Conservation (phyloP, 495 filamentous ascomycete genomes). For the Elasticomyces elasticus region DNA sequence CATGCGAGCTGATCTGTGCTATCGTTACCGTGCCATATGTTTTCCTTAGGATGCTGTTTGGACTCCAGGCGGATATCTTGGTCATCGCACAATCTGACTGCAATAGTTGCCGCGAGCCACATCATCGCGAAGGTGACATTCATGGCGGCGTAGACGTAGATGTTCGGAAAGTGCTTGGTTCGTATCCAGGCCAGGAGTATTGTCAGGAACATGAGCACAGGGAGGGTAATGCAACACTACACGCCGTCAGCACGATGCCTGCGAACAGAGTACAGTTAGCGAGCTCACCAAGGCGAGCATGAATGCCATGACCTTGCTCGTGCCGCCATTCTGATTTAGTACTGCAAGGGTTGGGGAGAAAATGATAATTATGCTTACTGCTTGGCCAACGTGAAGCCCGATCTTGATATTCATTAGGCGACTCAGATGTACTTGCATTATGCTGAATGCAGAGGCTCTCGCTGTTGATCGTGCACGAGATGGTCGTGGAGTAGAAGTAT, state of each 20-base stretch:
- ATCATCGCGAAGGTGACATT: constrained; percentile 65
- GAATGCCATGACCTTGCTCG: constrained; percentile 62
- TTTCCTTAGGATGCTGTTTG: no score
- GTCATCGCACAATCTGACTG: constrained; percentile 60
- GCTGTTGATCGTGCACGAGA: background rate
- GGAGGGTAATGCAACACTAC: constrained; percentile 77
- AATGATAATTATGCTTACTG: constrained; percentile 55
- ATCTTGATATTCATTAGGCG: constrained; percentile 48
- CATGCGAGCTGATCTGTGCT: constrained; percentile 47
- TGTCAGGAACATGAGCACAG: constrained; percentile 71
- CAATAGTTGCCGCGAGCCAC: constrained; percentile 77
- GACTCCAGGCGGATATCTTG: constrained; percentile 27
- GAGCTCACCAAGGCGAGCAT: constrained; percentile 67
- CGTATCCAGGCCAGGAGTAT: constrained; percentile 79
- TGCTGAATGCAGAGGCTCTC: background rate
- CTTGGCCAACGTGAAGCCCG: constrained; percentile 50
- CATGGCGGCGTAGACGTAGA: constrained; percentile 67
- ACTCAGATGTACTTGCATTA: constrained; percentile 29
- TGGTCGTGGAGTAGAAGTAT: background rate
- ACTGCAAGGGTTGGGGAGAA: constrained; percentile 67
- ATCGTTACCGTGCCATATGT: constrained; percentile 41
- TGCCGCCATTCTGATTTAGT: constrained; percentile 51
- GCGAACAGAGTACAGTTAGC: no score
- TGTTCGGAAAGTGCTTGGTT: constrained; percentile 66
- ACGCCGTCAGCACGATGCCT: background rate